Conservation (phyloP, 805 yeast genomes). For the Metschnikowia drakensbergensis region DNA sequence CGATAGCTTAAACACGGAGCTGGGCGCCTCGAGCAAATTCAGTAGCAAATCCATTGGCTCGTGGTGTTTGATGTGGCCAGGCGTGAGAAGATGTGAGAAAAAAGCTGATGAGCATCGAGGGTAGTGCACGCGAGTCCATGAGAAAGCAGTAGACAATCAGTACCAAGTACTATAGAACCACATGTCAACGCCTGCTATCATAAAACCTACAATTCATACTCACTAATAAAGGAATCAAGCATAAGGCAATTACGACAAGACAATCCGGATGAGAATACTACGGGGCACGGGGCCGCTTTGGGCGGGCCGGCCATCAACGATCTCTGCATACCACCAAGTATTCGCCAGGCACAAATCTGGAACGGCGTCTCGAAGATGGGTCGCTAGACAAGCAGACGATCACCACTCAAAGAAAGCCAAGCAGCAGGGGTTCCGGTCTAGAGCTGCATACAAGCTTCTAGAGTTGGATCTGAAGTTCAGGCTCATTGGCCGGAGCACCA, state of each 20-base stretch:
- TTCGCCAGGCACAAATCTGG: constrained; percentile 13
- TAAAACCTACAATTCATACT: not conserved
- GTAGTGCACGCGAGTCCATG: constrained; percentile 2
- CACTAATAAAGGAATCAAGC: too few species aligned
- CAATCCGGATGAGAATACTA: not conserved
- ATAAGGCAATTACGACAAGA: not conserved
- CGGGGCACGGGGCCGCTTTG: not conserved
- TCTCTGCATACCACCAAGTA: not conserved
- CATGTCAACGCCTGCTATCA: not conserved
- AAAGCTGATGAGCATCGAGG: constrained; percentile 18
- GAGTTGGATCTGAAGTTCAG: constrained; percentile 67
- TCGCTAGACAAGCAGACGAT: constrained; percentile 66
- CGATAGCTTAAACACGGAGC: constrained; percentile 12
- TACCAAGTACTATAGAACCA: too few species aligned
- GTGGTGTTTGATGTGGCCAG: not conserved
- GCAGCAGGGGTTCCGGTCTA: constrained; percentile 57
- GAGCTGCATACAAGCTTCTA: constrained; percentile 87
- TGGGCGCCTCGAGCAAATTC: constrained; percentile 14
- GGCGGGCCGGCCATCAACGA: not conserved
- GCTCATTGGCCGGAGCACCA: constrained; percentile 49
- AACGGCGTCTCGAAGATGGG: constrained; percentile 50
- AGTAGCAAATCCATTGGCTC: constrained; percentile 14
- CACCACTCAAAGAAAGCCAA: constrained; percentile 64
- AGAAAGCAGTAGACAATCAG: not conserved
- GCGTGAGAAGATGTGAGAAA: constrained; percentile 5